Evolutionary conservation across 2,329 filamentous ascomycete species (phyloP).

Genomic region (Colletotrichum kahawae): DNA sequence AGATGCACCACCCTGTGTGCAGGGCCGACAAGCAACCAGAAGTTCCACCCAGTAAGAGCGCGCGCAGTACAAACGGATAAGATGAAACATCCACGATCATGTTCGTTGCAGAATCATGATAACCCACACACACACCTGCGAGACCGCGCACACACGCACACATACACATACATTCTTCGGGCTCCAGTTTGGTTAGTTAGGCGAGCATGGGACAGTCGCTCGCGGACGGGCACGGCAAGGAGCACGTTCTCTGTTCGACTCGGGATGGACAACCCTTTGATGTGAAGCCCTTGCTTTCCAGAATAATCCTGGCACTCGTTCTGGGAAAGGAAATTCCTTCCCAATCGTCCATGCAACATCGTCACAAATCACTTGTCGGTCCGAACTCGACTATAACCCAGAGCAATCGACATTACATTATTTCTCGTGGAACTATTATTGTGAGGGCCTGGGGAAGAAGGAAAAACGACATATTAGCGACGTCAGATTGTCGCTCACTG

Average conservation of each 20-base stretch:
- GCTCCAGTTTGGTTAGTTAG: neutral
- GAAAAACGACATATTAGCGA: neutral
- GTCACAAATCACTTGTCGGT: conserved; percentile 4
- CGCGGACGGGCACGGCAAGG: neutral
- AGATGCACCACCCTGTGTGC: neutral
- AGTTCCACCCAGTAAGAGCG: neutral
- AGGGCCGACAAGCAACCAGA: neutral
- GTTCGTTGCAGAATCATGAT: conserved; percentile 24
- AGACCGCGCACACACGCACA: neutral
- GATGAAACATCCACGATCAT: conserved; percentile 21
- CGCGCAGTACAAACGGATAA: conserved; percentile 14
- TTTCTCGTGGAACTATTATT: neutral
- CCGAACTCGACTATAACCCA: conserved; percentile 1
- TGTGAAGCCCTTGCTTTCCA: neutral
- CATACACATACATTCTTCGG: conserved; percentile 2
- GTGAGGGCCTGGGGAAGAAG: neutral
- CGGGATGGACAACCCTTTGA: conserved; percentile 16
- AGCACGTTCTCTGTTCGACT: conserved; percentile 10
- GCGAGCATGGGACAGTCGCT: conserved; percentile 18
- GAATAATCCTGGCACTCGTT: conserved; percentile 6
- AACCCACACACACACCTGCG: conserved; percentile 13
- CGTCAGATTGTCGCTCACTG: neutral
- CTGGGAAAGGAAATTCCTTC: neutral
- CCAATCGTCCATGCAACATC: neutral
- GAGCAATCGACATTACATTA: neutral